phyloP scores from a whole-genome alignment of 345 rosid species.

The Acer campestre region DNA sequence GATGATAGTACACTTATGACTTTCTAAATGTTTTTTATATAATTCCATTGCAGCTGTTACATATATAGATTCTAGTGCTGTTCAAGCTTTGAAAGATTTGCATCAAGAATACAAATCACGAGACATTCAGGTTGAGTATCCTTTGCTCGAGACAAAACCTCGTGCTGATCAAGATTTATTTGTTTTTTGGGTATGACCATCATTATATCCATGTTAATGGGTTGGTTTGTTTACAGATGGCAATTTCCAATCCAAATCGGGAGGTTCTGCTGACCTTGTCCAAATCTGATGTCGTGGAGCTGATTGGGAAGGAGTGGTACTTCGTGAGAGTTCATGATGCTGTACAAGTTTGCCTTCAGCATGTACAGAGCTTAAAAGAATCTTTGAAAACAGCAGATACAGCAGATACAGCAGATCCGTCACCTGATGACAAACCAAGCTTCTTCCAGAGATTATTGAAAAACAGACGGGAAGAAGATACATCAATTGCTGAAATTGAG shows the following conservation, averaged over 20 bases:
- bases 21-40: background rate
- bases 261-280: constrained; percentile 78
- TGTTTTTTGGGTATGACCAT: background rate
- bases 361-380: constrained; percentile 57
- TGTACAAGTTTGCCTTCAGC: constrained; percentile 91
- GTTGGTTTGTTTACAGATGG: constrained; percentile 50
- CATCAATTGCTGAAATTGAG: constrained; percentile 48
- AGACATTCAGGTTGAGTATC: constrained; percentile 66
- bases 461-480: constrained; percentile 42
- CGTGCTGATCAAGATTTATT: background rate
- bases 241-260: constrained; percentile 85
- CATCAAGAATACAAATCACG: constrained; percentile 84
- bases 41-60: constrained; percentile 66
- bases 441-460: constrained; percentile 48
- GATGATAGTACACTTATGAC: background rate
- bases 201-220: background rate
- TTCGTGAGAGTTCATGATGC: constrained; percentile 95
- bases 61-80: constrained; percentile 86
- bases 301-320: constrained; percentile 92
- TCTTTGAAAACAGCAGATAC: constrained; percentile 24
- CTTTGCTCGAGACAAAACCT: background rate
- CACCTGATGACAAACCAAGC: constrained; percentile 38
- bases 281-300: constrained; percentile 73
- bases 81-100: constrained; percentile 92
- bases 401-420: constrained; percentile 30